A percentile compares a stretch with the other conserved stretches of the same genome.
phyloP scores from a whole-genome alignment of 805 yeast genomes.

The Yamadazyma akitaensis region DNA sequence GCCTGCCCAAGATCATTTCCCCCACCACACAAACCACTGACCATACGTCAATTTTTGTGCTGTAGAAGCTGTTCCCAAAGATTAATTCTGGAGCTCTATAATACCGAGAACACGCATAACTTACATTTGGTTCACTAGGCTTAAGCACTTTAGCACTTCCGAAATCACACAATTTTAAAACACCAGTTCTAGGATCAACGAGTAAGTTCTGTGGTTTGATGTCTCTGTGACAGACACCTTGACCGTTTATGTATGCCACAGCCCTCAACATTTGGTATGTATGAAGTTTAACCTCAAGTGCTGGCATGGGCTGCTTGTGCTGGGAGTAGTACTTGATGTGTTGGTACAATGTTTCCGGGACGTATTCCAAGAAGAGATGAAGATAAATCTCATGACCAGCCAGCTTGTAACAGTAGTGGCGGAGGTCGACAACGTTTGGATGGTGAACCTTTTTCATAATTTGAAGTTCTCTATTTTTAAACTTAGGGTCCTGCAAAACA shows the following conservation, averaged over 20 bases:
- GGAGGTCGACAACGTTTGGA: constrained; percentile 80
- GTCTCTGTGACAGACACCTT: constrained; percentile 79
- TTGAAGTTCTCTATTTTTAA: constrained; percentile 90
- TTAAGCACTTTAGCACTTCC: constrained; percentile 92
- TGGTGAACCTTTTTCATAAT: constrained; percentile 90
- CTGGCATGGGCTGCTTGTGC: constrained; percentile 76
- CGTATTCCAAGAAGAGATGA: constrained; percentile 83
- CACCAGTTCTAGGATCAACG: constrained; percentile 60
- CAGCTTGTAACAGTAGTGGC: constrained; percentile 78
- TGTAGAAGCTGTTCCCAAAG: constrained; percentile 74
- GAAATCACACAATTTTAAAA: constrained; percentile 79
- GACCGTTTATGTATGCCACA: constrained; percentile 72
- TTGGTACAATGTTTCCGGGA: constrained; percentile 92
- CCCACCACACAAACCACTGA: constrained; percentile 81
- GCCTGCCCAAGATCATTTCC: constrained; percentile 80
- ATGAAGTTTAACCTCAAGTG: constrained; percentile 81
- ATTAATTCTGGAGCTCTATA: constrained; percentile 88
- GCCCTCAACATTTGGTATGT: constrained; percentile 76
- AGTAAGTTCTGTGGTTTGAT: constrained; percentile 77
- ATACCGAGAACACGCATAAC: constrained; percentile 88
- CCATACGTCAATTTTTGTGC: constrained; percentile 85
- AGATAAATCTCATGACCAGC: constrained; percentile 79
- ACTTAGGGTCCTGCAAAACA: constrained; percentile 92
- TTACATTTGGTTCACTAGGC: constrained; percentile 68
- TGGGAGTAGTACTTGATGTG: constrained; percentile 81